Evolutionary conservation across 768 basidiomycete genomes (phyloP).

Genomic region (Suillus paluster): DNA sequence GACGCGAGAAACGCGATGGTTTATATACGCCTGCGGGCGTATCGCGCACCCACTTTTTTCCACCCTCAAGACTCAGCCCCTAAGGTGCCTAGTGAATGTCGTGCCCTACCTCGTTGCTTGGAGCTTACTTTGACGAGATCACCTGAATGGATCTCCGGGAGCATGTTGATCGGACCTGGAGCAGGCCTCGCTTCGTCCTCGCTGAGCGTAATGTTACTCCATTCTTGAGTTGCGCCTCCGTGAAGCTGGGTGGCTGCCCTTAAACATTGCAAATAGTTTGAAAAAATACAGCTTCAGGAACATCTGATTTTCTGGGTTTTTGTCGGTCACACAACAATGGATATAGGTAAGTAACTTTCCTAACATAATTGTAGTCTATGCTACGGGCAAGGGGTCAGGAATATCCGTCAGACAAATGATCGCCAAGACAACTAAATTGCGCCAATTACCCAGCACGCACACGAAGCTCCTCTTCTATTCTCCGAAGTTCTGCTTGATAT

Average conservation of each 20-base stretch:
- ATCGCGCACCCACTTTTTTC: slow-evolving; percentile 6
- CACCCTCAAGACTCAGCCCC: slow-evolving; percentile 7
- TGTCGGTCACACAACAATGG: background rate
- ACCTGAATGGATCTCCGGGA: background rate
- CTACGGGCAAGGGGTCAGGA: slow-evolving; percentile 3
- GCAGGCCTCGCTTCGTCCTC: slow-evolving; percentile 6
- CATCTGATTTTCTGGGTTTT: background rate
- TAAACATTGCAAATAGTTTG: background rate
- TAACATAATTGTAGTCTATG: slow-evolving; percentile 16
- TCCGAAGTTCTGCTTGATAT: slow-evolving; percentile 38
- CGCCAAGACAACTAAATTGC: slow-evolving; percentile 26
- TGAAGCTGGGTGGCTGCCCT: background rate
- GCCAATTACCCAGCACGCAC: slow-evolving; percentile 32
- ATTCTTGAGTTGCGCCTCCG: background rate
- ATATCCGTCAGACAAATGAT: slow-evolving; percentile 2
- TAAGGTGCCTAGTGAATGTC: background rate
- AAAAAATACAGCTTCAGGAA: background rate
- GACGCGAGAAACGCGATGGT: background rate
- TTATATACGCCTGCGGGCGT: slow-evolving; percentile 10
- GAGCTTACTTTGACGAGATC: background rate
- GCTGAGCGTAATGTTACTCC: background rate
- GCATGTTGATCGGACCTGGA: background rate
- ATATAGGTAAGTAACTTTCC: slow-evolving; percentile 3
- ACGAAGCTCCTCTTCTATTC: slow-evolving; percentile 36
- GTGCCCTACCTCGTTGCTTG: slow-evolving; percentile 1